phyloP scores from a whole-genome alignment of 1,284 basidiomycete genomes.

The Hortiboletus rubellus region DNA sequence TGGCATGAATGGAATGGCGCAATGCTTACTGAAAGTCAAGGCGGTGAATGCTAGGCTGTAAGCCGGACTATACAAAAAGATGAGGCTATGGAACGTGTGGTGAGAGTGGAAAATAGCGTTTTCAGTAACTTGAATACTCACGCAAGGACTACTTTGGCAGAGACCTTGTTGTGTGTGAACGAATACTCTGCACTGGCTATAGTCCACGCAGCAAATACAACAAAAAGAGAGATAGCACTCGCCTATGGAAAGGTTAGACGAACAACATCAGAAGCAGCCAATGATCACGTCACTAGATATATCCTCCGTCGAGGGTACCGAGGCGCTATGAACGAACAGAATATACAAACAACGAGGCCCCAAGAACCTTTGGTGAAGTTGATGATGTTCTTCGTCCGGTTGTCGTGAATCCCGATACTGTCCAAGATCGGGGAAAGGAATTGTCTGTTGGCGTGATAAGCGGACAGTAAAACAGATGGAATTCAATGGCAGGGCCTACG shows the following conservation, averaged over 20 bases:
- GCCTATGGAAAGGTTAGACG: background rate
- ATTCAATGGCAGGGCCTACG: too few species aligned
- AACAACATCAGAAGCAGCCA: background rate
- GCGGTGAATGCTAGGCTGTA: conserved; percentile 8
- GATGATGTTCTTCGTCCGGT: too few species aligned
- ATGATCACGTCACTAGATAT: background rate
- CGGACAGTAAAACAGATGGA: too few species aligned
- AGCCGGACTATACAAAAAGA: conserved; percentile 10
- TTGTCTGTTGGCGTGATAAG: conserved; percentile 1
- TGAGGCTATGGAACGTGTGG: conserved; percentile 1
- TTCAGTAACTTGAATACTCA: background rate
- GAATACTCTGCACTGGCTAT: conserved; percentile 9
- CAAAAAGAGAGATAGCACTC: conserved; percentile 5
- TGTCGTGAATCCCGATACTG: too few species aligned
- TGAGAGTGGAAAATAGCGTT: background rate
- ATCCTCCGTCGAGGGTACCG: too few species aligned
- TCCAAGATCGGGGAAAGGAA: background rate
- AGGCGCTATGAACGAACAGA: too few species aligned
- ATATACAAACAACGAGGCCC: too few species aligned
- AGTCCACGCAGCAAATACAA: conserved; percentile 14
- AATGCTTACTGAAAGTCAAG: conserved; percentile 2
- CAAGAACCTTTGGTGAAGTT: too few species aligned
- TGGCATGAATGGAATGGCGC: background rate
- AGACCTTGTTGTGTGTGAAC: background rate
- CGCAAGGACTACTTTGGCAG: conserved; percentile 9